phyloP scores from a whole-genome alignment of 1,139 yeast genomes.

The Debaryomycetaceae sp. region DNA sequence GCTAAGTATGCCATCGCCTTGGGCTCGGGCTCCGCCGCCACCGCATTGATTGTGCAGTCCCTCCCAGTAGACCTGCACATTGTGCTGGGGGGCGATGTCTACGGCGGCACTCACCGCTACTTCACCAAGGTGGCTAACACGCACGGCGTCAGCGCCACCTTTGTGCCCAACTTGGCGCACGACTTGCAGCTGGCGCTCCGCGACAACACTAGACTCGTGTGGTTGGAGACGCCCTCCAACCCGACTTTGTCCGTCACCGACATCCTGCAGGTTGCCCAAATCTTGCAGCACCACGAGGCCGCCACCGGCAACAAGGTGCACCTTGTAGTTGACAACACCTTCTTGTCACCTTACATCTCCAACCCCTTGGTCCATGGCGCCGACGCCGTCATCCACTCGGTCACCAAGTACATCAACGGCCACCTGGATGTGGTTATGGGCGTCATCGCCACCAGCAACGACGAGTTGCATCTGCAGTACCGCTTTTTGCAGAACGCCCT shows the following conservation, averaged over 20 bases:
- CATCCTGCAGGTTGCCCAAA: constrained; percentile 54
- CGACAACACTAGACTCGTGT: constrained; percentile 67
- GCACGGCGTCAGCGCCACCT: constrained; percentile 70
- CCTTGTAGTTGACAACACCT: constrained; percentile 88
- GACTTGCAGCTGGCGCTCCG: constrained; percentile 57
- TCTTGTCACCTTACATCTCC: constrained; percentile 87
- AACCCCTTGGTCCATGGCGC: constrained; percentile 84
- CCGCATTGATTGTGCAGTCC: constrained; percentile 73
- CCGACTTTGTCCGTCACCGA: constrained; percentile 80
- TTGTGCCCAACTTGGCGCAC: constrained; percentile 59
- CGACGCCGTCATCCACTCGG: constrained; percentile 83
- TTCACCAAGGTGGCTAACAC: constrained; percentile 81
- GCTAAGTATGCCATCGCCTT: constrained; percentile 79
- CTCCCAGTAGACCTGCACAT: constrained; percentile 72
- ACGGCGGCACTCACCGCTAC: constrained; percentile 91
- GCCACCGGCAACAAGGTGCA: constrained; percentile 45
- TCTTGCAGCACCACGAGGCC: constrained; percentile 45
- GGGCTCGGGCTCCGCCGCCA: constrained; percentile 83
- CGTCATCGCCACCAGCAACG: constrained; percentile 67
- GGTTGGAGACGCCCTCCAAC: constrained; percentile 90
- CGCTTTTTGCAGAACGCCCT: constrained; percentile 83
- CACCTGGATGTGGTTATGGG: constrained; percentile 93
- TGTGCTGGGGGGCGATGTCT: constrained; percentile 81
- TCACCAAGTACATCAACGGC: constrained; percentile 88
- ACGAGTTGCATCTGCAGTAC: constrained; percentile 56